Evolutionary conservation across 768 basidiomycete species (phyloP).

Genomic region (Lactifluus hygrophoroides): DNA sequence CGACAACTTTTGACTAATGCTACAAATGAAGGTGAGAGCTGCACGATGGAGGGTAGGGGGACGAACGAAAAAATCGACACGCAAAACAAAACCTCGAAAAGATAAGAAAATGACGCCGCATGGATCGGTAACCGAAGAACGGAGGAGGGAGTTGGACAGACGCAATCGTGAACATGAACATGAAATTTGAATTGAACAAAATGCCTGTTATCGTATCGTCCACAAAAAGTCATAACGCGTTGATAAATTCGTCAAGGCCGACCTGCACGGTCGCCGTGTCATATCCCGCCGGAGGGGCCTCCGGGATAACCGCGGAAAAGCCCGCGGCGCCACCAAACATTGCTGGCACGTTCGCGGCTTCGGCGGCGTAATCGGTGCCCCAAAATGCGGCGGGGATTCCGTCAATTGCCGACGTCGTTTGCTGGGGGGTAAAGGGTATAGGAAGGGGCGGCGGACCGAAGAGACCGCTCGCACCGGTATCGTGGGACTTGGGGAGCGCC

Average conservation of each 20-base stretch:
- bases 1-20: constrained; percentile 16
- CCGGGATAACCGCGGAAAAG: neutral
- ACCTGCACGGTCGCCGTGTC: constrained; percentile 1
- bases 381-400: constrained; percentile 11
- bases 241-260: constrained; percentile 15
- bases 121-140: neutral
- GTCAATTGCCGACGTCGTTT: neutral
- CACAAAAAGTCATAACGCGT: neutral
- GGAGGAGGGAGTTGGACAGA: too few species aligned
- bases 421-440: constrained; percentile 14
- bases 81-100: neutral
- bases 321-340: neutral
- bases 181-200: too few species aligned
- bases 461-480: constrained; percentile 1
- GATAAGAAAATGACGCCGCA: neutral
- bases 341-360: neutral
- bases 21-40: constrained; percentile 18
- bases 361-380: constrained; percentile 2
- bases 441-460: constrained; percentile 5
- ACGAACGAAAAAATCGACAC: constrained; percentile 5
- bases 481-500: neutral
- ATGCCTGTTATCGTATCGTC: constrained; percentile 5
- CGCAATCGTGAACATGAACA: neutral
- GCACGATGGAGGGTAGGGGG: neutral
- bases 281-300: constrained; percentile 5